These are phyloP conservation scores for Euphorbia pulcherrima DNA, from an alignment of 345 rosid genomes.

Conservation along the genomic window DNA sequence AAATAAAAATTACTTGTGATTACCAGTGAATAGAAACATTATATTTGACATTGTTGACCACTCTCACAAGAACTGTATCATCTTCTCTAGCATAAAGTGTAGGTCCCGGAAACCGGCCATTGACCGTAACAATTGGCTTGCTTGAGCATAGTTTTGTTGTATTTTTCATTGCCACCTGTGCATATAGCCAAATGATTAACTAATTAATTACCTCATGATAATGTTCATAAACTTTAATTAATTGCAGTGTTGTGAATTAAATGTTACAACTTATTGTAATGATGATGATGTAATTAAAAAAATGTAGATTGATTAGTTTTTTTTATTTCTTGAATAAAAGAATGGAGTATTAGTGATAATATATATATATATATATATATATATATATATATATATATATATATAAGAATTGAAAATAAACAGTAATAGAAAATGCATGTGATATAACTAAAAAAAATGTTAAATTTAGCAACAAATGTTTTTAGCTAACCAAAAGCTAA, in stretches of 20 bases:
- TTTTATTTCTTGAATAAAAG: too few species aligned
- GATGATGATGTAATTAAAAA: too few species aligned
- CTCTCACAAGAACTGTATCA: slow-evolving; percentile 51
- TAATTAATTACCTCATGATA: neutral
- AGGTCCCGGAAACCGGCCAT: slow-evolving; percentile 55
- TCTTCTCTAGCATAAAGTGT: slow-evolving; percentile 51
- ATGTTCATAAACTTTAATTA: neutral
- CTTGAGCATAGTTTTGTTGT: slow-evolving; percentile 35
- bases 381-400: too few species aligned
- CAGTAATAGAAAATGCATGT: too few species aligned
- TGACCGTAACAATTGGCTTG: slow-evolving; percentile 40
- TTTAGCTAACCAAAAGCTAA: too few species aligned
- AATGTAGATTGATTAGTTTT: too few species aligned
- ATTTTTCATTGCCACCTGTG: slow-evolving; percentile 42
- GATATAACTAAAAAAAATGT: too few species aligned
- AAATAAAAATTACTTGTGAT: neutral
- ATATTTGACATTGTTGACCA: slow-evolving; percentile 52
- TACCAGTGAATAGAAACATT: slow-evolving; percentile 69
- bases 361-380: too few species aligned
- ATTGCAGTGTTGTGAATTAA: neutral
- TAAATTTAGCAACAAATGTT: too few species aligned
- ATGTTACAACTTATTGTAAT: slow-evolving; percentile 6
- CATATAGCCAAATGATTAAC: neutral
- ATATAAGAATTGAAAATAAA: too few species aligned
- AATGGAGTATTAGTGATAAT: too few species aligned